phyloP scores from a whole-genome alignment of 257 asterid genomes.

The Leonotis leonurus region DNA sequence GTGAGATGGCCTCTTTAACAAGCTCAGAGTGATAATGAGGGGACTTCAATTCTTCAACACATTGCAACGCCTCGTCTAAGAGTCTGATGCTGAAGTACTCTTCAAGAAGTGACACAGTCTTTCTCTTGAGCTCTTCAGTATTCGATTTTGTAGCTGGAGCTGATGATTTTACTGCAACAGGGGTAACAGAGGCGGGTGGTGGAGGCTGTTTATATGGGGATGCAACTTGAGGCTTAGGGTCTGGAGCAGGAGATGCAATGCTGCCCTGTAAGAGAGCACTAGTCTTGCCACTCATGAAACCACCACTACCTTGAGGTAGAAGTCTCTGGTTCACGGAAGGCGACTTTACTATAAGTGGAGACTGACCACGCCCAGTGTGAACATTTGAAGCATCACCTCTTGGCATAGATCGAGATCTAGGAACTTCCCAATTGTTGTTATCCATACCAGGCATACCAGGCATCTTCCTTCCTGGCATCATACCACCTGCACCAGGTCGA shows the following conservation, averaged over 20 bases:
- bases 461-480: slow-evolving; percentile 98
- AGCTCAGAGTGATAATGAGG: slow-evolving; percentile 74
- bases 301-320: slow-evolving; percentile 72
- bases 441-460: slow-evolving; percentile 81
- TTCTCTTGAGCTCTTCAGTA: slow-evolving; percentile 53
- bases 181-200: slow-evolving; percentile 8
- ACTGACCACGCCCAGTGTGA: slow-evolving; percentile 51
- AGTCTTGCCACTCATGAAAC: slow-evolving; percentile 45
- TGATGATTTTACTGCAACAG: too few species aligned
- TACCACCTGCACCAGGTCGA: slow-evolving; percentile 85
- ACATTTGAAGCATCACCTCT: slow-evolving; percentile 54
- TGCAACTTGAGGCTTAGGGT: slow-evolving; percentile 33
- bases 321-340: slow-evolving; percentile 48
- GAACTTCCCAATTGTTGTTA: slow-evolving; percentile 84
- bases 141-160: slow-evolving; percentile 20
- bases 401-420: slow-evolving; percentile 65
- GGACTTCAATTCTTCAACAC: slow-evolving; percentile 78
- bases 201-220: slow-evolving; percentile 28
- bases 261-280: slow-evolving; percentile 82
- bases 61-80: slow-evolving; percentile 74
- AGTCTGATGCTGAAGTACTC: slow-evolving; percentile 66
- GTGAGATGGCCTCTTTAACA: slow-evolving; percentile 72
- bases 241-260: slow-evolving; percentile 39
- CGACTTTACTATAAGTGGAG: slow-evolving; percentile 48
- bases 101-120: slow-evolving; percentile 60